Base-by-base conservation (phyloP, 2,329 filamentous ascomycete genomes). In the Botryotinia calthae region DNA sequence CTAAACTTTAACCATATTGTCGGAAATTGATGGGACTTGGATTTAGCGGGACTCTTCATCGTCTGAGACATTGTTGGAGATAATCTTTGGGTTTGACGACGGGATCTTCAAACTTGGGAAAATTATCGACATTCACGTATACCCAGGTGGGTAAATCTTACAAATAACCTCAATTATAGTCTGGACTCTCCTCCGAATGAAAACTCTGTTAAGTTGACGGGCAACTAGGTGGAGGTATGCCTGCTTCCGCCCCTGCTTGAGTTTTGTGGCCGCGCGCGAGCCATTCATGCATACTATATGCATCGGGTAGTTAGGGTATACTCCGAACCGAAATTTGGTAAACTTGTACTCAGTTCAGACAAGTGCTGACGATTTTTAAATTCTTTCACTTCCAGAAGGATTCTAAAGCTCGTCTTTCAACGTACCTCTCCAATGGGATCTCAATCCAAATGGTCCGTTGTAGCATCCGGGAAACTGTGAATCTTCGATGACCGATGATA, bases 1-100 rank as follows among this genome's bases (percentile, higher is more conserved):
- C 70, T 59, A 72, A 72, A 72, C 70, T 72, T 72, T 72, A 72
- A 72, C 70, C 70, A 67, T 22, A 59, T 34, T 72, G 70, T 59
- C 70, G 70, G 70, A 72, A 72, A 58, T 72, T 72, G 37, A n/a
- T 56, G 25, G 20, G 40, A 44, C 20, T 31, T 46, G 46, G 69
- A 22, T 65, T 71, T 18, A 31, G 22, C 59, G n/a, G 34, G 51
- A 65, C 12, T 64, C 69, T 37, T 58, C 37, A 37, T 28, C 31
- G 58, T 54, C 31, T 42, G 48, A 59, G 20, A 65, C 46, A 71
- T 56, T 22, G 56, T 18, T 34, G 40, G 61, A 44, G 40, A 34
- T 40, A 44, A 63, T 37, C 18, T 51, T 48, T 54, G 9, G 42
- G 31, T 63, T 64, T 64, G 61, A 42, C 42, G 37, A 54, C 37